Percentiles rank a stretch among this genome's conserved stretches.
phyloP scores from a whole-genome alignment of 106 monocot species.

The Amphibolis antarctica region DNA sequence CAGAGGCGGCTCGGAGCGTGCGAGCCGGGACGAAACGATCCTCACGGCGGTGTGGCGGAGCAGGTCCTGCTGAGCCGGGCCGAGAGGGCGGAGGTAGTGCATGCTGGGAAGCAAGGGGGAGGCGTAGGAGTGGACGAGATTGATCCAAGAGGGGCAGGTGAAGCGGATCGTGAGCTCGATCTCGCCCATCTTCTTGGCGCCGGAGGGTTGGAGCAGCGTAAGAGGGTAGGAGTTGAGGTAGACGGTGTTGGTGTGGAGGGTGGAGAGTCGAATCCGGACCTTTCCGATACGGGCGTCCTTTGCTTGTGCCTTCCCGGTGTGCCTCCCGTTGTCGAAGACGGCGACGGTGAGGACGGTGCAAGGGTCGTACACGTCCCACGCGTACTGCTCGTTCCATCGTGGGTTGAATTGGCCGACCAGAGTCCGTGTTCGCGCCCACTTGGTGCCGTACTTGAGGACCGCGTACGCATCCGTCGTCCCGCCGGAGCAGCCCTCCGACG shows the following conservation, averaged over 20 bases:
- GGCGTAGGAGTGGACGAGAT: conserved; percentile 58
- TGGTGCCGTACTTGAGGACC: conserved; percentile 81
- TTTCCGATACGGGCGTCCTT: conserved; percentile 66
- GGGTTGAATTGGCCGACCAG: conserved; percentile 80
- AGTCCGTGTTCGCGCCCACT: conserved; percentile 86
- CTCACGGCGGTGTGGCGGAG: conserved; percentile 79
- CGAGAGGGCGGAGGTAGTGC: conserved; percentile 78
- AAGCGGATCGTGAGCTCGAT: conserved; percentile 75
- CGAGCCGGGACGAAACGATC: conserved; percentile 55
- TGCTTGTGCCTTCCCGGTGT: neutral
- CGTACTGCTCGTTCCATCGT: conserved; percentile 92
- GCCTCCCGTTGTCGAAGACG: conserved; percentile 68
- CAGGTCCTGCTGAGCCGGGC: conserved; percentile 70
- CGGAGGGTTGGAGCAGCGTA: conserved; percentile 45
- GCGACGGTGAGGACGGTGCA: conserved; percentile 87
- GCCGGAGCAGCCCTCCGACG: conserved; percentile 15
- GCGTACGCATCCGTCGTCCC: conserved; percentile 78
- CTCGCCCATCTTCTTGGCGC: conserved; percentile 88
- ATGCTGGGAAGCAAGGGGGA: conserved; percentile 73
- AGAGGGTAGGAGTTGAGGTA: conserved; percentile 57
- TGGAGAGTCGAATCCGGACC: conserved; percentile 75
- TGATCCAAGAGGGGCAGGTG: conserved; percentile 59
- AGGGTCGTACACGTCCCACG: conserved; percentile 93
- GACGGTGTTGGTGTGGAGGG: conserved; percentile 60
- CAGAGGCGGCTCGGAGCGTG: conserved; percentile 79